Conservation (phyloP, 257 asterid species). For the Solanum dulcamara region DNA sequence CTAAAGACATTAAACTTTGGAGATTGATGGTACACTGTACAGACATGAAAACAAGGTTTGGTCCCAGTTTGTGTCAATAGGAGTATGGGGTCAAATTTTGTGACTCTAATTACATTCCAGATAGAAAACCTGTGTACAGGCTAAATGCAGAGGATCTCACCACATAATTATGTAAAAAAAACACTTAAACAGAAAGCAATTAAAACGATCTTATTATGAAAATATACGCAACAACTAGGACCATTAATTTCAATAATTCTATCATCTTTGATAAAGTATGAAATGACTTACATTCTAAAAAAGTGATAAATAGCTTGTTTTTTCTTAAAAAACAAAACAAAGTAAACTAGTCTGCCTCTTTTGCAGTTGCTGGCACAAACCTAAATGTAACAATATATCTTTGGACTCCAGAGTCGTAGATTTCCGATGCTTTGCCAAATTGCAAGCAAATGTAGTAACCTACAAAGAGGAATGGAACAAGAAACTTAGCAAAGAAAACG, state of each 20-base stretch:
- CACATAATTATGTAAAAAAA: not conserved
- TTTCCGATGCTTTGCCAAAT: conserved; percentile 89
- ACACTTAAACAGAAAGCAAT: not conserved
- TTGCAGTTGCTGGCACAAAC: conserved; percentile 35
- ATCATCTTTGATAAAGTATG: not conserved
- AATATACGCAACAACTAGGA: not conserved
- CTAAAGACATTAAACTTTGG: not conserved
- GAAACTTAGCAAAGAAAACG: not conserved
- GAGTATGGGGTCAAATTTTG: not conserved
- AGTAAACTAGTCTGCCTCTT: not conserved
- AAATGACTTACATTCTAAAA: not conserved
- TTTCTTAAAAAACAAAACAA: not conserved
- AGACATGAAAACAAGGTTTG: not conserved
- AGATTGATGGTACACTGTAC: not conserved
- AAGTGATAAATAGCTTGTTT: not conserved
- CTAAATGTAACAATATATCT: conserved; percentile 87
- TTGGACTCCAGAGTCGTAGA: conserved; percentile 84
- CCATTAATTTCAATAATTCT: not conserved
- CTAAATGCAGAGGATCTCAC: not conserved
- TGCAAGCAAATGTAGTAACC: conserved; percentile 82
- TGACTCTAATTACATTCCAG: not conserved
- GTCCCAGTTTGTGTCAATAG: not conserved
- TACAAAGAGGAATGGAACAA: conserved; percentile 9
- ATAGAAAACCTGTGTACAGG: not conserved
- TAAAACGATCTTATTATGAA: not conserved